Percentiles rank a stretch among this genome's conserved stretches.
Conservation (phyloP, 75 land plant species). For the Picea sitchensis region DNA sequence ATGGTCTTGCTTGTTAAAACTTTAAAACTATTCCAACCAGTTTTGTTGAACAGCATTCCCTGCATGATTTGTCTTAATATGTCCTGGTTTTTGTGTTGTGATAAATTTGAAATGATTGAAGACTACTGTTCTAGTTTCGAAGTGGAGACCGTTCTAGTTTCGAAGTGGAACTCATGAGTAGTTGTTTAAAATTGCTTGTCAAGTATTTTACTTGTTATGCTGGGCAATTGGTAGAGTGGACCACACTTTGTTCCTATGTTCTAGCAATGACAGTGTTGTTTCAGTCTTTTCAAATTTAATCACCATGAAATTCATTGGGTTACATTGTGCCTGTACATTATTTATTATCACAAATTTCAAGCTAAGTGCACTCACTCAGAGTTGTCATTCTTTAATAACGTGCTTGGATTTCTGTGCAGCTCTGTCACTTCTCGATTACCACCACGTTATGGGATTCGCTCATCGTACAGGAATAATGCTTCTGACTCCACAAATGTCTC, state of each 20-base stretch:
- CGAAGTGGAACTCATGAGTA: not conserved
- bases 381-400: not conserved
- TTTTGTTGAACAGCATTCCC: not conserved
- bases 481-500: not conserved
- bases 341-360: not conserved
- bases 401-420: not conserved
- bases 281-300: not conserved
- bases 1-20: not conserved
- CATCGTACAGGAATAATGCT: not conserved
- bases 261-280: not conserved
- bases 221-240: not conserved
- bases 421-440: not conserved
- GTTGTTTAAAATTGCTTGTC: not conserved
- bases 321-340: not conserved
- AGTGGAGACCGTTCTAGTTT: not conserved
- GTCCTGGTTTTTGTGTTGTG: not conserved
- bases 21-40: not conserved
- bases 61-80: not conserved
- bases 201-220: not conserved
- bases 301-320: not conserved
- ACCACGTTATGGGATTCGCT: slow-evolving; percentile 3
- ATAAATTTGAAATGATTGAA: not conserved
- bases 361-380: not conserved
- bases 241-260: not conserved
- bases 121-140: not conserved